A percentile compares a stretch with the other conserved stretches of the same genome.
phyloP scores from a whole-genome alignment of 371 early-diverging fungal genomes.

The Mycotypha africana region DNA sequence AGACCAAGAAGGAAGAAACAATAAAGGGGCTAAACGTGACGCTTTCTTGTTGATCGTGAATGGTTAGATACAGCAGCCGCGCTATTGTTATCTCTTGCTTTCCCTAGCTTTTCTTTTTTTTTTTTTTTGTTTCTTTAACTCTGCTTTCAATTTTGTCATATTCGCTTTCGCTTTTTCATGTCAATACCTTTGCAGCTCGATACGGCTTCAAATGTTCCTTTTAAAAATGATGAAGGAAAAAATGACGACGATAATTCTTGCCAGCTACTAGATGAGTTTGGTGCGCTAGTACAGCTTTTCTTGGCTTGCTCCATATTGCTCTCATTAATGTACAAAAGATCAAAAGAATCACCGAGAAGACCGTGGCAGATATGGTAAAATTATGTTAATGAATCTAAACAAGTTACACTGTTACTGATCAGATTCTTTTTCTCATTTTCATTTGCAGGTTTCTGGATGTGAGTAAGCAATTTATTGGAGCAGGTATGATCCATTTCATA shows the following conservation, averaged over 20 bases:
- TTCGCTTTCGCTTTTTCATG: too few relatives aligned
- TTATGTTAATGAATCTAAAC: background rate
- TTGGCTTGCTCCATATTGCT: constrained; percentile 50
- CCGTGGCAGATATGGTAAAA: constrained; percentile 53
- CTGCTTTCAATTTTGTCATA: background rate
- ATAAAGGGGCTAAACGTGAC: too few relatives aligned
- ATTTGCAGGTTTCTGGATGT: constrained; percentile 53
- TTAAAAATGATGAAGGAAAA: too few relatives aligned
- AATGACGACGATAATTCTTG: constrained; percentile 14
- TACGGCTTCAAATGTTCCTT: too few relatives aligned
- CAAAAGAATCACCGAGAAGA: constrained; percentile 54
- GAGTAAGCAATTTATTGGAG: constrained; percentile 60
- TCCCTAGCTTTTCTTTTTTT: background rate
- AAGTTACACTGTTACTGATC: too few relatives aligned
- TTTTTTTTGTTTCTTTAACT: background rate
- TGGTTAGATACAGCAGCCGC: too few relatives aligned
- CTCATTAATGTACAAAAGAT: constrained; percentile 52
- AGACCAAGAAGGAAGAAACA: too few relatives aligned
- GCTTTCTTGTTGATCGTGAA: too few relatives aligned
- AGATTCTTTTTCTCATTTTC: background rate
- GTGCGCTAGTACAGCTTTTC: constrained; percentile 51
- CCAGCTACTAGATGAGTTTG: constrained; percentile 54
- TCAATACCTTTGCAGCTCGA: too few relatives aligned
- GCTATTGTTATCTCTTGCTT: too few relatives aligned
- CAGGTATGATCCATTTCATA: constrained; percentile 51